Evolutionary conservation across 108 stramenopile species (phyloP).

Genomic region (Bacterosira constricta): DNA sequence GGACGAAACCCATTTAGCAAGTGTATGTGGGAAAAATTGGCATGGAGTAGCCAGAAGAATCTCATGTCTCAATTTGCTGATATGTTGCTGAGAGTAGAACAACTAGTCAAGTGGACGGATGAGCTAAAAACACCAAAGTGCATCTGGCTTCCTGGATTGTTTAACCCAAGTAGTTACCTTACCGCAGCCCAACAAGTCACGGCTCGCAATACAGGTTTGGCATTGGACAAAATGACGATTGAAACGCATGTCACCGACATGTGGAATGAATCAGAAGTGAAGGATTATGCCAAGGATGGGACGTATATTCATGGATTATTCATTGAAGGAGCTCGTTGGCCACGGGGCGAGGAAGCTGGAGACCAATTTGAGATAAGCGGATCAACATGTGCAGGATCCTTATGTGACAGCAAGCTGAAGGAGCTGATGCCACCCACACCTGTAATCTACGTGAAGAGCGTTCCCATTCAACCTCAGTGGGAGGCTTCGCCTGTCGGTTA

Average conservation of each 20-base stretch:
- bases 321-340: slow-evolving; percentile 81
- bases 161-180: slow-evolving; percentile 77
- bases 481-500: slow-evolving; percentile 82
- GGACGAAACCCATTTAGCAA: slow-evolving; percentile 66
- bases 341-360: slow-evolving; percentile 51
- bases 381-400: slow-evolving; percentile 40
- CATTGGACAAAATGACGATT: slow-evolving; percentile 79
- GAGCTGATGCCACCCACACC: slow-evolving; percentile 68
- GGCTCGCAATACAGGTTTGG: slow-evolving; percentile 57
- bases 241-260: slow-evolving; percentile 75
- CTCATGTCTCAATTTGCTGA: slow-evolving; percentile 67
- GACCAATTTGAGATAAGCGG: slow-evolving; percentile 34
- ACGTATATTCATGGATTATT: slow-evolving; percentile 75
- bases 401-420: slow-evolving; percentile 71
- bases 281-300: slow-evolving; percentile 61
- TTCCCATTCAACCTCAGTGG: slow-evolving; percentile 67
- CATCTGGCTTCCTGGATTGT: slow-evolving; percentile 83
- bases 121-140: slow-evolving; percentile 65
- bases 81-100: slow-evolving; percentile 62
- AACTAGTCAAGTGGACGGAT: slow-evolving; percentile 62
- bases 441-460: slow-evolving; percentile 76
- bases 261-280: slow-evolving; percentile 50
- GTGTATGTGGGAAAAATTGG: slow-evolving; percentile 68
- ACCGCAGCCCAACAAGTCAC: slow-evolving; percentile 84
- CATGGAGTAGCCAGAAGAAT: slow-evolving; percentile 78